Conservation (phyloP, 345 rosid genomes). For the Ceriops decandra region DNA sequence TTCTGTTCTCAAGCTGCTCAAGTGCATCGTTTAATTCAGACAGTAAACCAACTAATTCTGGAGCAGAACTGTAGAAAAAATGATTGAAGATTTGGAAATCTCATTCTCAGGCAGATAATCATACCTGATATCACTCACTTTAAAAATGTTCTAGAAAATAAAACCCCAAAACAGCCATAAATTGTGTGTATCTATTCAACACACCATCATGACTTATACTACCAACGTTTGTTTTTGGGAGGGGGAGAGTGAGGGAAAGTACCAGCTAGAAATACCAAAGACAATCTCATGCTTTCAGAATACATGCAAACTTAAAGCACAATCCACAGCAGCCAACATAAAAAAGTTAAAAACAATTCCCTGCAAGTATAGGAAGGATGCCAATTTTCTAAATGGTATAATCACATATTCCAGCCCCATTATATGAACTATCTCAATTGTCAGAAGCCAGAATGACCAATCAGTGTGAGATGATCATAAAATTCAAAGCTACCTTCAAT, state of each 20-base stretch:
- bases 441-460: too few relatives aligned
- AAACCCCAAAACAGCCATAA: background rate
- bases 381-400: background rate
- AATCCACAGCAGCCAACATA: background rate
- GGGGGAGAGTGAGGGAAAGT: background rate
- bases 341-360: background rate
- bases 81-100: background rate
- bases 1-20: slow-evolving; percentile 63
- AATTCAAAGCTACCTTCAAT: too few relatives aligned
- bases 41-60: slow-evolving; percentile 81
- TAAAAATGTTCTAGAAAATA: too few relatives aligned
- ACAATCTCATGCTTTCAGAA: background rate
- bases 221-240: too few relatives aligned
- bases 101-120: background rate
- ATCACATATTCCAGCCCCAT: too few relatives aligned
- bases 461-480: too few relatives aligned
- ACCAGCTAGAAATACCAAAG: background rate
- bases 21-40: slow-evolving; percentile 71
- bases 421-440: too few relatives aligned
- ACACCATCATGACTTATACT: background rate
- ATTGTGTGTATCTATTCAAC: background rate
- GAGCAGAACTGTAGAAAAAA: slow-evolving; percentile 66
- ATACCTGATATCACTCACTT: too few relatives aligned
- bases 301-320: background rate
- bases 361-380: background rate